phyloP scores from a whole-genome alignment of 306 rosid species.

The Urtica urens region DNA sequence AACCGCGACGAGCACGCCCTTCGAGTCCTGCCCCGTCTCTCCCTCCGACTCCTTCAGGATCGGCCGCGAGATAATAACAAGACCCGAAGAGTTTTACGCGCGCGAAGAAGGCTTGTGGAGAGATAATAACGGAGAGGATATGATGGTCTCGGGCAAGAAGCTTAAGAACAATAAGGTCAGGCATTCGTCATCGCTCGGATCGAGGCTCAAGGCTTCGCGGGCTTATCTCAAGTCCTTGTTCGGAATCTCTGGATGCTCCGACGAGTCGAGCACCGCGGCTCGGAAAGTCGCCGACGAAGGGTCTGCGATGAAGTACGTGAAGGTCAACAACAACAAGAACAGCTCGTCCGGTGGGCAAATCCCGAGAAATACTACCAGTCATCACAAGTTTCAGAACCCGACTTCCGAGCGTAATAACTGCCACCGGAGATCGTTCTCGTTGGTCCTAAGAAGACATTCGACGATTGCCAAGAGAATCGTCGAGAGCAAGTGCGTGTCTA shows the following conservation, averaged over 20 bases:
- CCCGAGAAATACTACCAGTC: too few relatives aligned
- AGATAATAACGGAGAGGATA: conserved; percentile 24
- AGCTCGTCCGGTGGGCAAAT: conserved; percentile 38
- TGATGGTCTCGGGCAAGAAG: conserved; percentile 54
- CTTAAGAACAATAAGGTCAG: too few relatives aligned
- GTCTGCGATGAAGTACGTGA: conserved; percentile 36
- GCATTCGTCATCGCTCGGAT: conserved; percentile 61
- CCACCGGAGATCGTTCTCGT: conserved; percentile 77
- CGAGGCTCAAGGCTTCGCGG: conserved; percentile 75
- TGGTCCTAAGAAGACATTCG: conserved; percentile 51
- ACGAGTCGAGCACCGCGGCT: conserved; percentile 56
- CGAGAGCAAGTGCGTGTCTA: background rate
- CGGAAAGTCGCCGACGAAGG: conserved; percentile 57
- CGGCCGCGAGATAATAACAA: conserved; percentile 57
- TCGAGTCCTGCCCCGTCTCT: conserved; percentile 80
- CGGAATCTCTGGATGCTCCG: conserved; percentile 69
- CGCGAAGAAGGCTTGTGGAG: background rate
- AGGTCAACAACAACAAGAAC: conserved; percentile 32
- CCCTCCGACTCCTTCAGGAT: conserved; percentile 66
- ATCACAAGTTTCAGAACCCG: conserved; percentile 25
- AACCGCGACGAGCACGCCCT: conserved; percentile 51
- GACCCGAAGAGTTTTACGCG: conserved; percentile 44
- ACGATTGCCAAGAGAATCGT: conserved; percentile 6
- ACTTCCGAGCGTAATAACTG: background rate
- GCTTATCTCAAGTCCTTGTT: conserved; percentile 78